Conservation (phyloP, 1,139 yeast species). For the Arxiozyma slooffiae region DNA sequence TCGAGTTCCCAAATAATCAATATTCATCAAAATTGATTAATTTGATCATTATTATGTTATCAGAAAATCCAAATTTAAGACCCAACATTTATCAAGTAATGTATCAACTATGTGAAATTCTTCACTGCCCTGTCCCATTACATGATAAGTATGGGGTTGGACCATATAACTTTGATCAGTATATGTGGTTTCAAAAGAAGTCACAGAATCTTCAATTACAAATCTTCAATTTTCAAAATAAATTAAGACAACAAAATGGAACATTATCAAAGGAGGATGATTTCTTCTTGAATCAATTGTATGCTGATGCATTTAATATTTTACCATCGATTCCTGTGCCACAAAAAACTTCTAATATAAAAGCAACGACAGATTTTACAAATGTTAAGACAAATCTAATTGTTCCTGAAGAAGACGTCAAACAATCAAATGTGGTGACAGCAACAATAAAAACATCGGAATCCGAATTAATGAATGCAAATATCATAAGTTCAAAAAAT, state of each 20-base stretch:
- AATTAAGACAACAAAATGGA: conserved; percentile 17
- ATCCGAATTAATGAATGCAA: neutral
- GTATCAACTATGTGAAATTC: conserved; percentile 54
- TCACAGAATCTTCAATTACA: conserved; percentile 28
- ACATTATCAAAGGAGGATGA: conserved; percentile 12
- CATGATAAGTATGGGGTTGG: conserved; percentile 33
- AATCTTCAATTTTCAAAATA: conserved; percentile 22
- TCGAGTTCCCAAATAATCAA: conserved; percentile 42
- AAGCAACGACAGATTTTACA: neutral
- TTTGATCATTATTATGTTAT: conserved; percentile 67
- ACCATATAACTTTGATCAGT: conserved; percentile 34
- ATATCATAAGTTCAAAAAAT: too few species aligned
- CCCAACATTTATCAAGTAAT: conserved; percentile 83
- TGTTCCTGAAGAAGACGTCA: neutral
- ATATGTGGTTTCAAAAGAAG: conserved; percentile 31
- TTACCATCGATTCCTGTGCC: conserved; percentile 22
- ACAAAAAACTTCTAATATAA: neutral
- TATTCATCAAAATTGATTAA: conserved; percentile 58
- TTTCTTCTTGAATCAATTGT: conserved; percentile 20
- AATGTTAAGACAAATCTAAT: neutral
- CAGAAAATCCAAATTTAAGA: conserved; percentile 68
- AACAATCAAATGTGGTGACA: neutral
- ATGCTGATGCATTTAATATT: conserved; percentile 24
- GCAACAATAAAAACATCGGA: neutral
- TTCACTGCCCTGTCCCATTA: conserved; percentile 47